Conservation (phyloP, 1,284 basidiomycete genomes). For the Ustilago bromivora region DNA sequence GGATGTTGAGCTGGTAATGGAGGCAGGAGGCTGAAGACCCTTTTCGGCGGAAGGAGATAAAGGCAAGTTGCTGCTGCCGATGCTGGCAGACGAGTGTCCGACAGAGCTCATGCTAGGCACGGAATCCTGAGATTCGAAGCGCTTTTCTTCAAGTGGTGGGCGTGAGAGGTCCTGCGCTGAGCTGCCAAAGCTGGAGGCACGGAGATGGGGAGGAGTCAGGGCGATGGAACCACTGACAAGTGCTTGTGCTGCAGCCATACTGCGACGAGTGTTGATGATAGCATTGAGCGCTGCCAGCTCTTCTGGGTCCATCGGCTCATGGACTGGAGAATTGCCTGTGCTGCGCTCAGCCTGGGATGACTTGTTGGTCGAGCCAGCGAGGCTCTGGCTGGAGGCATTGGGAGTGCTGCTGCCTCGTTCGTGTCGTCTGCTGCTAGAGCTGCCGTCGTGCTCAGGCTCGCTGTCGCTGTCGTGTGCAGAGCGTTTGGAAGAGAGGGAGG, state of each 20-base stretch:
- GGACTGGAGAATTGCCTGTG: slow-evolving; percentile 22
- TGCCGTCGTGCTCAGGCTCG: background rate
- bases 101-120: slow-evolving; percentile 51
- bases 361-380: slow-evolving; percentile 3
- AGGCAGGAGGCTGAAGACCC: slow-evolving; percentile 5
- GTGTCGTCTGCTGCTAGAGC: background rate
- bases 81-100: slow-evolving; percentile 30
- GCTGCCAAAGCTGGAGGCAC: slow-evolving; percentile 42
- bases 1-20: slow-evolving; percentile 13
- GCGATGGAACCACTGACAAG: slow-evolving; percentile 59
- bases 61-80: slow-evolving; percentile 35
- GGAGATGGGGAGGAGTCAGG: slow-evolving; percentile 16
- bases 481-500: slow-evolving; percentile 22
- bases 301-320: slow-evolving; percentile 63
- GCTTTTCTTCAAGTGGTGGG: slow-evolving; percentile 32
- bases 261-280: slow-evolving; percentile 68
- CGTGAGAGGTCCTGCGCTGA: slow-evolving; percentile 27
- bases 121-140: slow-evolving; percentile 48
- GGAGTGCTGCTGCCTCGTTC: slow-evolving; percentile 8
- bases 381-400: background rate
- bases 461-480: slow-evolving; percentile 21
- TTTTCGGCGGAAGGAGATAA: slow-evolving; percentile 24
- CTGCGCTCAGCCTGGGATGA: slow-evolving; percentile 3
- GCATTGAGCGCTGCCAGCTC: slow-evolving; percentile 68
- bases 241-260: slow-evolving; percentile 66